Evolutionary conservation across 208 protist genomes (phyloP), one percentile per base, ranked within the genome.

Genomic region (Trypanosoma melophagium): DNA sequence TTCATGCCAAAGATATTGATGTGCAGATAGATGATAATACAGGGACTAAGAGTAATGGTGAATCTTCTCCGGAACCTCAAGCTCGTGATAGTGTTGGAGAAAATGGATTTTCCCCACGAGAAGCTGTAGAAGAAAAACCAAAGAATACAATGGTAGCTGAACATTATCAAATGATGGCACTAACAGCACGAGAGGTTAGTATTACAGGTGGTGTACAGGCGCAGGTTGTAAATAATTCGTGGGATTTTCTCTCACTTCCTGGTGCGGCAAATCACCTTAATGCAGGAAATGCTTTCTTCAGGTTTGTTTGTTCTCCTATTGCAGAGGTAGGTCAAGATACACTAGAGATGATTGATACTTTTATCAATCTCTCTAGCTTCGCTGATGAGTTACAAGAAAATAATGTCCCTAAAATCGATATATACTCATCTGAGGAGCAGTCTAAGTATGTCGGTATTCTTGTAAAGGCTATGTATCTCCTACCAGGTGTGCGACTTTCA

Each of bases 391-490:
- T 81, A 54, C 60, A 55, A 41, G 85, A 95, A 73, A 93, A 96
- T 76, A 93, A 93, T 69, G 74, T 77, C 7, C 89, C 92, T 0
- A 77, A 81, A 50, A 79, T 96, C n/a, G 51, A 94, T 71, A 77
- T 94, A 25, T 65, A 76, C 54, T 64, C 79, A 66, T 22, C 49
- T 17, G 70, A 73, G 24, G 86, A 93, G 40, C 62, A 72, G 25
- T 7, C 40, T 28, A 85, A 90, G 67, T 93, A 93, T 73, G 88
- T 94, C 45, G 69, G 57, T 49, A 94, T 96, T 52, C 38, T 89
- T 2, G 89, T 89, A 17, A 94, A 96, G 76, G 79, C 87, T 13
- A 95, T 96, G 87, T 94, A 96, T 78, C 69, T 96, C 66, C 77
- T 96, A 38, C 92, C 92, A 3, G 80, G 85, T 16, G 71, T 90